Evolutionary conservation across 192 early-diverging fungal species (phyloP), one percentile per base, ranked within the genome.

Genomic region (Backusella parvicylindrica): DNA sequence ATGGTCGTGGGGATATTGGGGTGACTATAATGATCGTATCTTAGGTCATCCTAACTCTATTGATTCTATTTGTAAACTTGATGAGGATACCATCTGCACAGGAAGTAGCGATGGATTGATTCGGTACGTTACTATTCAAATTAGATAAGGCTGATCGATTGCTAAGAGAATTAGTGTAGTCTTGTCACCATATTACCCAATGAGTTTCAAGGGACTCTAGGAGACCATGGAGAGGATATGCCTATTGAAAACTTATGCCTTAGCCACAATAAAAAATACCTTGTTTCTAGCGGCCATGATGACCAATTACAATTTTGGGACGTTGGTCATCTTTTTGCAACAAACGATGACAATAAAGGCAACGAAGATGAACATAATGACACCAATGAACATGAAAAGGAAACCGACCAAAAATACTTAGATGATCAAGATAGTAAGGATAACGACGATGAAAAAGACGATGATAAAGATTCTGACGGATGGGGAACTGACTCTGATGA

Each of bases 51-150:
- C 97, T 28, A 88, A 88, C 66, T 93, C 94, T 26, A 94, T 99
- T 41, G 94, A 97, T 74, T 83, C 95, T 0, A 89, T 99, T 32
- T 87, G 87, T 77, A 93, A 92, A 79, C 82, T 98, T 56, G 91
- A 91, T 32, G 96, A 98, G 63, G 87, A 92, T 71, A 88, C 91
- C 60, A 87, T 98, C 11, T 88, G 91, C 23, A 99, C 98, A 0
- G 98, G 97, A 26, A 92, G 91, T 23, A 91, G 93, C 75, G 98
- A 99, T 81, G 98, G 98, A 30, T 89, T 98, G 36, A 89, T 95
- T 73, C 84, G 92, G 84, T 87, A 78, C 7, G 33, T 23, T 12
- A 4, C 0, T 63, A 9, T 28, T 21, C 16, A 49, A 50, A 0
- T 23, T 9, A 43, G 26, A 30, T 40, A 26, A 12, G 6, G 6